Conservation (phyloP, 352 stramenopile genomes). For the Globisporangium yorkense region DNA sequence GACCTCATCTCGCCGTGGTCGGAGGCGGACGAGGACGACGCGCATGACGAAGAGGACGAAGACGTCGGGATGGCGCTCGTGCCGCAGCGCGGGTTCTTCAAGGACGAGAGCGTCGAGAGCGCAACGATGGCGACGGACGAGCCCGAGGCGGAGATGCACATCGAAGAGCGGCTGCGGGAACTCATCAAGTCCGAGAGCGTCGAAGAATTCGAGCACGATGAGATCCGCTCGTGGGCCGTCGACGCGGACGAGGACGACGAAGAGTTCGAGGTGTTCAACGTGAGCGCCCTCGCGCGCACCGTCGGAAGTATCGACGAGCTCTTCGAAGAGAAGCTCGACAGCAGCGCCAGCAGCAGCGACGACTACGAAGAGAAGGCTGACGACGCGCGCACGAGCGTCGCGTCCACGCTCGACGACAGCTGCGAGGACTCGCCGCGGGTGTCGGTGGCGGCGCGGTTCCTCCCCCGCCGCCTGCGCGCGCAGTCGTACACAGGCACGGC, state of each 20-base stretch:
- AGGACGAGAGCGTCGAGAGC: neutral
- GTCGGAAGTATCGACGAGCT: neutral
- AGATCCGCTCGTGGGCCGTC: neutral
- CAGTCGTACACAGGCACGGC: slow-evolving; percentile 9
- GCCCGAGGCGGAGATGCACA: slow-evolving; percentile 2
- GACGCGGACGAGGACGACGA: slow-evolving; percentile 13
- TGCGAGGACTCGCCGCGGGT: slow-evolving; percentile 9
- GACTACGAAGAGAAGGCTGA: slow-evolving; percentile 4
- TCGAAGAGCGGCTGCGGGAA: slow-evolving; percentile 10
- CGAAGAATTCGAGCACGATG: neutral
- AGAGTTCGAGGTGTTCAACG: slow-evolving; percentile 15
- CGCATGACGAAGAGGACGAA: neutral
- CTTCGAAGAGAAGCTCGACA: slow-evolving; percentile 9
- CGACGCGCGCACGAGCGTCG: slow-evolving; percentile 10
- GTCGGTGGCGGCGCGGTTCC: neutral
- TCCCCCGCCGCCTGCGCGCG: slow-evolving; percentile 6
- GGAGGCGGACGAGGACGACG: slow-evolving; percentile 8
- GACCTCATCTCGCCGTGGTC: slow-evolving; percentile 55
- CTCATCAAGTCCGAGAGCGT: slow-evolving; percentile 4
- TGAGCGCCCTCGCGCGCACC: neutral
- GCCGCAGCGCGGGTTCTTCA: slow-evolving; percentile 3
- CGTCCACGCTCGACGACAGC: slow-evolving; percentile 11
- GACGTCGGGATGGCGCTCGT: neutral
- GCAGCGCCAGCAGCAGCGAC: neutral
- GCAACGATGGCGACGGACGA: neutral